Evolutionary conservation across 2,329 filamentous ascomycete species (phyloP), one percentile per base, ranked within the genome.

Genomic region (Thelonectria blattea): DNA sequence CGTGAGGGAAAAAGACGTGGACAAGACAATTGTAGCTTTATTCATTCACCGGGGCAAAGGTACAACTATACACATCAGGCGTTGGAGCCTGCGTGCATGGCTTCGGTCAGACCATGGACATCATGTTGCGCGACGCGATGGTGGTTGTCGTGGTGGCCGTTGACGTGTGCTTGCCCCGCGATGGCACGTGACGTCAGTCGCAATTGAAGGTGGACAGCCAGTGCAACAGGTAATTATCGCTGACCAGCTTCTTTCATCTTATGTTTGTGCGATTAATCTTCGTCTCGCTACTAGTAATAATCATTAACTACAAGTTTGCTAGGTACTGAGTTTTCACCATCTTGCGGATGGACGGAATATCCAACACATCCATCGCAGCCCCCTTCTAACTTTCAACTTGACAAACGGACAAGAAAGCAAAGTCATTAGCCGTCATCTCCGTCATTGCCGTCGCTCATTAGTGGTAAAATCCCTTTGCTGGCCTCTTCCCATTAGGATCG

Each of bases 401-500:
- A 14, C 34, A 39, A 7, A 57, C 50, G 32, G 52, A 57, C 49
- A 42, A 59, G 17, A 48, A 56, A 62, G 14, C 20, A 59, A 14
- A 51, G n/a, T 58, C 51, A 41, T 55, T 46, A 22, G 6, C 42
- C 14, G 34, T 62, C 55, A 57, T 53, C 37, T n/a, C 39, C 14
- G 34, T 62, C 52, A 55, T 52, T 41, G n/a, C 45, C 54, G 2
- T 58, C 14, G 32, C 24, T 43, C 20, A 30, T 71, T 55, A 66
- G 17, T 65, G 62, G 22, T 63, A 68, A 7, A 53, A 52, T 8
- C 64, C 69, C 22, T 66, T 68, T 15, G 64, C 65, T 14, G 74
- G 61, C 62, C 73, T 73, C 67, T 78, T 77, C 6, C 73, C 74
- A 24, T 69, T 73, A 10, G 65, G 42, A 37, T 74, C 68, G 24